A percentile compares a stretch with the other conserved stretches of the same genome.
These are phyloP conservation scores for Kockovaella imperatae DNA, from an alignment of 768 basidiomycete species.

Conservation along the genomic window DNA sequence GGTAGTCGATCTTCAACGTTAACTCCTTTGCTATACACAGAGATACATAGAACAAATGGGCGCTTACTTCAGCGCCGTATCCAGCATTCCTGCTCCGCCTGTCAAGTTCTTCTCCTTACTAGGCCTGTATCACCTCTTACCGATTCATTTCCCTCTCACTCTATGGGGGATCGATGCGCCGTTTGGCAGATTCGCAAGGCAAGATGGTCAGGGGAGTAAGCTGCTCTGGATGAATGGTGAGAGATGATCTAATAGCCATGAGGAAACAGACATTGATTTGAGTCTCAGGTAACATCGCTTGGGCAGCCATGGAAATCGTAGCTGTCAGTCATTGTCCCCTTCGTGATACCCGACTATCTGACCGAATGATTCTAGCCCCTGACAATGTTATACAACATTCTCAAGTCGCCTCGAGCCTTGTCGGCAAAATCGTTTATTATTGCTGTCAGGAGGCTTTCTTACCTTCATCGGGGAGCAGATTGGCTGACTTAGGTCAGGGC, in stretches of 20 bases:
- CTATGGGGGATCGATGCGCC: conserved; percentile 61
- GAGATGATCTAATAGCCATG: background rate
- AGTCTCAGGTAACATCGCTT: conserved; percentile 35
- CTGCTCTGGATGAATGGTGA: conserved; percentile 1
- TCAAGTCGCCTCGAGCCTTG: conserved; percentile 2
- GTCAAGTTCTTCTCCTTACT: conserved; percentile 31
- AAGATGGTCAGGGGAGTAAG: conserved; percentile 58
- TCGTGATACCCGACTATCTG: background rate
- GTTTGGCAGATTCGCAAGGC: conserved; percentile 66
- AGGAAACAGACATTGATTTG: background rate
- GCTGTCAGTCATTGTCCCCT: conserved; percentile 19
- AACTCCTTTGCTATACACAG: too few relatives aligned
- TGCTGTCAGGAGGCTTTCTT: too few relatives aligned
- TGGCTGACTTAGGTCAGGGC: conserved; percentile 15
- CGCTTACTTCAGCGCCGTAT: conserved; percentile 3
- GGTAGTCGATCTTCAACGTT: too few relatives aligned
- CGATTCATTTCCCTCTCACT: conserved; percentile 39
- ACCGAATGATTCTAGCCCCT: conserved; percentile 20
- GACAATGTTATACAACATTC: conserved; percentile 28
- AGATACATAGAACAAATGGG: too few relatives aligned
- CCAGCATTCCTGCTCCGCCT: conserved; percentile 10
- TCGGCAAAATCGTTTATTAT: conserved; percentile 12
- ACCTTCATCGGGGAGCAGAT: too few relatives aligned
- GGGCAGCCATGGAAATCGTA: conserved; percentile 40
- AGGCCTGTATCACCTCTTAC: conserved; percentile 36